A percentile compares a stretch with the other conserved stretches of the same genome.
Evolutionary conservation across 1,284 basidiomycete genomes (phyloP).

Genomic region (Microbotryomycetes sp.): DNA sequence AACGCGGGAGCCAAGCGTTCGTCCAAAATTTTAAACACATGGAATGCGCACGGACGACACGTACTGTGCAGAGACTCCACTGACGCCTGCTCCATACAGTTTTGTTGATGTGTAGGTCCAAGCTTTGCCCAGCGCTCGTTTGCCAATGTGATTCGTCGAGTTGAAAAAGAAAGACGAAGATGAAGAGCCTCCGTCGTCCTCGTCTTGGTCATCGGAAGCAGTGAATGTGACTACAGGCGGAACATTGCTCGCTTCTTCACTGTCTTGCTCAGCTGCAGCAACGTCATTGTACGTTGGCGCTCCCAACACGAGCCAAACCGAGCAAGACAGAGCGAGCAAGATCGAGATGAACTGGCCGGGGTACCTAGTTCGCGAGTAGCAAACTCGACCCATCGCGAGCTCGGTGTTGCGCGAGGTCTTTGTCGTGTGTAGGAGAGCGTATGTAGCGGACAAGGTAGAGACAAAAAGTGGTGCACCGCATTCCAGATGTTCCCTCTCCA

Average conservation of each 20-base stretch:
- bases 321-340: neutral
- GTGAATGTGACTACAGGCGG: neutral
- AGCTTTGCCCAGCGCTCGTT: constrained; percentile 10
- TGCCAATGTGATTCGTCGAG: neutral
- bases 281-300: too few species aligned
- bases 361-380: neutral
- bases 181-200: neutral
- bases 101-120: constrained; percentile 8
- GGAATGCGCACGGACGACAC: neutral
- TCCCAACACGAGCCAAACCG: too few species aligned
- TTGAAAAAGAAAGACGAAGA: neutral
- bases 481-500: too few species aligned
- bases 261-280: too few species aligned
- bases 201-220: neutral
- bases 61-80: constrained; percentile 53
- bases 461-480: too few species aligned
- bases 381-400: neutral
- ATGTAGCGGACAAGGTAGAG: too few species aligned
- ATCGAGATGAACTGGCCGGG: neutral
- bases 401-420: too few species aligned
- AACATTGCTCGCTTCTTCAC: neutral
- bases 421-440: too few species aligned
- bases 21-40: neutral
- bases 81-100: constrained; percentile 59
- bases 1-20: neutral